These are phyloP conservation scores for Linderniella brevidens DNA, from an alignment of 257 asterid species.

Conservation along the genomic window DNA sequence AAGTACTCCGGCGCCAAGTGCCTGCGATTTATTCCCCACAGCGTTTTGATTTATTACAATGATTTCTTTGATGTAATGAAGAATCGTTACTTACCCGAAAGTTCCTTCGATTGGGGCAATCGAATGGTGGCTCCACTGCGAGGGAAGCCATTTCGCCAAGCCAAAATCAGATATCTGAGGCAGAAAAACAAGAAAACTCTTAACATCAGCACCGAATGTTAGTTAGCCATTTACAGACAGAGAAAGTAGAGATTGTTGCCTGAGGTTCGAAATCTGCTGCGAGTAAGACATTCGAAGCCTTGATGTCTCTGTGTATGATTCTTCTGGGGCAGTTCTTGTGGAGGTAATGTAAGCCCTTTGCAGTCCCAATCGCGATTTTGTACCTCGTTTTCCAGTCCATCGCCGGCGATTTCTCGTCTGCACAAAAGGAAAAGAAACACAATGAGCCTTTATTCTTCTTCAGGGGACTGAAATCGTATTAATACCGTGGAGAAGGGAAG, in stretches of 20 bases:
- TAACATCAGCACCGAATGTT: too few relatives aligned
- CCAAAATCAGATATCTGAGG: conserved; percentile 89
- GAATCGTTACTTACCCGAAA: conserved; percentile 40
- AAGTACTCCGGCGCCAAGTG: conserved; percentile 95
- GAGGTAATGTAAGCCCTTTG: conserved; percentile 70
- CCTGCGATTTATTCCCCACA: conserved; percentile 11
- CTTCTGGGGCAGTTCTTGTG: conserved; percentile 87
- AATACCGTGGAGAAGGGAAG: conserved; percentile 79
- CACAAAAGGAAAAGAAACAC: not conserved
- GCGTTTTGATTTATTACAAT: not conserved
- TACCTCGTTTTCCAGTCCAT: conserved; percentile 86
- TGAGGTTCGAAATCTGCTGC: conserved; percentile 75
- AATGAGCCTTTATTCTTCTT: not conserved
- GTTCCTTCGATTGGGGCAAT: conserved; percentile 96
- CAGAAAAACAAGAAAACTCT: not conserved
- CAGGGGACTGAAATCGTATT: not conserved
- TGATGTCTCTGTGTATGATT: conserved; percentile 84
- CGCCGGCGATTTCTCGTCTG: conserved; percentile 44
- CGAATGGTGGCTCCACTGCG: conserved; percentile 92
- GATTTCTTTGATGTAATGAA: not conserved
- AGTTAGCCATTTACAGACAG: too few relatives aligned
- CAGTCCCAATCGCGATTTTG: conserved; percentile 77
- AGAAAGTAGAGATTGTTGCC: too few relatives aligned
- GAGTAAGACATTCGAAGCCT: conserved; percentile 60
- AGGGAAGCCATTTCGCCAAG: conserved; percentile 96